These are phyloP conservation scores for Grigorovia transvaalensis DNA, from an alignment of 805 yeast genomes.

Conservation along the genomic window DNA sequence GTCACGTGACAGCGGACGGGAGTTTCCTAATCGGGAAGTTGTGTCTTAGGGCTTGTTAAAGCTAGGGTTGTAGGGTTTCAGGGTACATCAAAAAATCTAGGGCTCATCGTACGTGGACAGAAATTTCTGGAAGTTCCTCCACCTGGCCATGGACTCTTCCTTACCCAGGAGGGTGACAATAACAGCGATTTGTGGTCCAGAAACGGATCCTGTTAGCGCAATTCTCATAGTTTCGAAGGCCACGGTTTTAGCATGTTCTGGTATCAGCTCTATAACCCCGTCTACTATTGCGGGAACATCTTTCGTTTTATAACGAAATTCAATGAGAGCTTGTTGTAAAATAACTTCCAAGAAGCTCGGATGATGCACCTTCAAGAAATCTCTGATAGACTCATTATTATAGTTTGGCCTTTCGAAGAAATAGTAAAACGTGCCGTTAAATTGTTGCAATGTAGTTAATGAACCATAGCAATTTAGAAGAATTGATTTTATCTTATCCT, in stretches of 20 bases:
- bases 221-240: conserved; percentile 52
- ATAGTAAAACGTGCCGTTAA: conserved; percentile 38
- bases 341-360: background rate
- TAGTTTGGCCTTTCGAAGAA: conserved; percentile 34
- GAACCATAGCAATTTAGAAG: conserved; percentile 38
- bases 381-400: background rate
- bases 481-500: conserved; percentile 31
- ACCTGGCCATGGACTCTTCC: conserved; percentile 26
- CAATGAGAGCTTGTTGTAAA: background rate
- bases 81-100: no score
- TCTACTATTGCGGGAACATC: background rate
- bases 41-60: no score
- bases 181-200: conserved; percentile 60
- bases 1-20: no score
- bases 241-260: conserved; percentile 20
- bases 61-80: no score
- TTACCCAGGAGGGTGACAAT: conserved; percentile 47
- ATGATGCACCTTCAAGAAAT: background rate
- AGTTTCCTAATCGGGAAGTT: no score
- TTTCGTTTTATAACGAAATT: background rate
- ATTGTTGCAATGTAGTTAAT: conserved; percentile 44
- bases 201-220: conserved; percentile 56
- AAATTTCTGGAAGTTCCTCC: conserved; percentile 14
- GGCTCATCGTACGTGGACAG: background rate
- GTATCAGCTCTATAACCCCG: background rate